A percentile compares a stretch with the other conserved stretches of the same genome.
Conservation (phyloP, 139 green algal species). For the Trebouxia sp. region DNA sequence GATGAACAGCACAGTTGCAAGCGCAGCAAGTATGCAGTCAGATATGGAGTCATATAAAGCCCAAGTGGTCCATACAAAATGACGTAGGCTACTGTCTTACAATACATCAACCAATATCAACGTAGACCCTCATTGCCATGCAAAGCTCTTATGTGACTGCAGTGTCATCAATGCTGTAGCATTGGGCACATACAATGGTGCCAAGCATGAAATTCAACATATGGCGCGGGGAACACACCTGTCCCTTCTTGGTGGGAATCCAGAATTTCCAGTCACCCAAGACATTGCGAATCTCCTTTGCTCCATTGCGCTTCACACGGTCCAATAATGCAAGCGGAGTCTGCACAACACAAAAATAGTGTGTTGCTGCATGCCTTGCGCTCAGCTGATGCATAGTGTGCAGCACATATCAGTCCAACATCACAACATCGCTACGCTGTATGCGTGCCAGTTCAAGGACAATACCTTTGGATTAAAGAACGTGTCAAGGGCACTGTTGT, state of each 20-base stretch:
- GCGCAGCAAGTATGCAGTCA: too few relatives aligned
- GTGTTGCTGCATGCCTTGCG: background rate
- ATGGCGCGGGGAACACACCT: slow-evolving; percentile 32
- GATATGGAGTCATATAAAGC: too few relatives aligned
- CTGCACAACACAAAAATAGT: slow-evolving; percentile 23
- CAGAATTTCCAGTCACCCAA: slow-evolving; percentile 68
- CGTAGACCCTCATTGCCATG: background rate
- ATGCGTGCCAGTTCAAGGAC: background rate
- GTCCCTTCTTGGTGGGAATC: slow-evolving; percentile 69
- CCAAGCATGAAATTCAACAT: background rate
- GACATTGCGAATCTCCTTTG: slow-evolving; percentile 56
- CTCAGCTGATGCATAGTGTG: too few relatives aligned
- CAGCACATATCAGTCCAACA: too few relatives aligned
- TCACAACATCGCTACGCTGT: too few relatives aligned
- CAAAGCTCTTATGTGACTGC: too few relatives aligned
- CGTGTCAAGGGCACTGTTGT: slow-evolving; percentile 56
- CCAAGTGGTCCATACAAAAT: too few relatives aligned
- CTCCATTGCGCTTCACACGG: slow-evolving; percentile 56
- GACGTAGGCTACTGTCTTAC: background rate
- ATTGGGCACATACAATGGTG: background rate
- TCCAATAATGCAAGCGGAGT: slow-evolving; percentile 67
- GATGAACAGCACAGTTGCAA: too few relatives aligned
- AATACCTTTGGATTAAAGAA: slow-evolving; percentile 56
- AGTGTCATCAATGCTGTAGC: background rate
- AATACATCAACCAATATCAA: background rate